A percentile compares a stretch with the other conserved stretches of the same genome.
phyloP scores from a whole-genome alignment of 495 filamentous ascomycete genomes.

The Tuber umbilicatum region DNA sequence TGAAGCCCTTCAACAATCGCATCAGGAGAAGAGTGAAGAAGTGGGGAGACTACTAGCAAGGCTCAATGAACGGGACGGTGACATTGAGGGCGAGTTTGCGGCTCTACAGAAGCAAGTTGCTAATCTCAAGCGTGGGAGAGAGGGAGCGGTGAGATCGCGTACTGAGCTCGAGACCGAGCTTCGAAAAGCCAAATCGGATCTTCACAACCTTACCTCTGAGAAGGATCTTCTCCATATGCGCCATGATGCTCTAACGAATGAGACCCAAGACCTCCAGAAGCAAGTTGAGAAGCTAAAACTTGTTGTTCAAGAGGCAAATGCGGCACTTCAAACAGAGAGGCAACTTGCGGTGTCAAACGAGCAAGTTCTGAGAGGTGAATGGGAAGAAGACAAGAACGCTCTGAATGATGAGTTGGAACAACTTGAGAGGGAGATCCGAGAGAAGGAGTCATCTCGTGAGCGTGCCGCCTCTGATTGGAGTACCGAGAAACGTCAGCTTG shows the following conservation, averaged over 20 bases:
- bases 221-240: constrained; percentile 64
- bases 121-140: constrained; percentile 33
- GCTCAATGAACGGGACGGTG: constrained; percentile 37
- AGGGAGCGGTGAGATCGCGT: constrained; percentile 24
- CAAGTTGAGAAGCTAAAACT: constrained; percentile 49
- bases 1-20: constrained; percentile 47
- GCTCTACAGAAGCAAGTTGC: constrained; percentile 27
- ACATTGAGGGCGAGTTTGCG: constrained; percentile 39
- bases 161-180: constrained; percentile 45
- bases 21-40: constrained; percentile 50
- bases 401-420: constrained; percentile 62
- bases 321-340: constrained; percentile 42
- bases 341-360: constrained; percentile 31
- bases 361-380: constrained; percentile 46
- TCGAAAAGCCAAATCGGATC: constrained; percentile 51
- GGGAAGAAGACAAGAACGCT: constrained; percentile 57
- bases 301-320: constrained; percentile 47
- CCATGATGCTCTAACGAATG: constrained; percentile 61
- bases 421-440: constrained; percentile 64
- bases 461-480: constrained; percentile 68
- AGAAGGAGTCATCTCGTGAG: constrained; percentile 64
- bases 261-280: constrained; percentile 60
- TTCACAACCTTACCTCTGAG: constrained; percentile 56
- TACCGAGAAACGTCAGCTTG: constrained; percentile 56
- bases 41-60: constrained; percentile 47